Base-by-base conservation (phyloP, 2,329 filamentous ascomycete genomes). In the Cladobotryum protrusum region DNA sequence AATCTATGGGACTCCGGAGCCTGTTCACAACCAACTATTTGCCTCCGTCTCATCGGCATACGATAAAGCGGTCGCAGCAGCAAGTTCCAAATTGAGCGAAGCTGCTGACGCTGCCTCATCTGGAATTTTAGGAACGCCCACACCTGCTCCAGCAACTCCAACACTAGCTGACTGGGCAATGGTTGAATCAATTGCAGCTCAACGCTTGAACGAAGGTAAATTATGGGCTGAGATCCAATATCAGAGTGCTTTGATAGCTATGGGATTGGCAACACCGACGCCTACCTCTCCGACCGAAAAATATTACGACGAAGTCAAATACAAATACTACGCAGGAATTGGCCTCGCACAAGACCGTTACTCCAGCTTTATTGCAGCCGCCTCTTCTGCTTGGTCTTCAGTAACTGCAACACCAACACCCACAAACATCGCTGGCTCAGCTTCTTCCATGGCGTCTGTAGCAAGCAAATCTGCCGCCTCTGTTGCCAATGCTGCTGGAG, bases 281-380 rank as follows among this genome's bases (percentile, higher is more conserved):
- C 61, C 67, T 2, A 81, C 68, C 56, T 70, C 74, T 0, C 59
- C 69, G 65, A 77, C 66, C 53, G 84, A 71, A 66, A 84, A 69
- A 73, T 78, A 75, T 69, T 80, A 71, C 63, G 81, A 74, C 63
- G 83, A 75, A 71, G 85, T 79, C 42, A 78, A 75, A 57, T 69
- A 77, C 57, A 78, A 82, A 61, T 92, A 92, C 66, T 91, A 89
- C 58, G 85, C 89, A 55, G 87, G 85, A 11, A 67, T 93, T 19
- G 89, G 89, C 24, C 67, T 89, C 41, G 89, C 89, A 1, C 86
- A 95, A 60, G 87, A 83, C 40, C 81, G 85, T 35, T 93, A 93
- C 65, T 82, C 84, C 5, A 84, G 85, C 45, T 92, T 93, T 60
- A 56, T 93, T 2, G 75, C 76, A 12, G 82, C 84, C 4, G 88